phyloP scores from a whole-genome alignment of 345 rosid species.

The Eucalyptus caleyi region DNA sequence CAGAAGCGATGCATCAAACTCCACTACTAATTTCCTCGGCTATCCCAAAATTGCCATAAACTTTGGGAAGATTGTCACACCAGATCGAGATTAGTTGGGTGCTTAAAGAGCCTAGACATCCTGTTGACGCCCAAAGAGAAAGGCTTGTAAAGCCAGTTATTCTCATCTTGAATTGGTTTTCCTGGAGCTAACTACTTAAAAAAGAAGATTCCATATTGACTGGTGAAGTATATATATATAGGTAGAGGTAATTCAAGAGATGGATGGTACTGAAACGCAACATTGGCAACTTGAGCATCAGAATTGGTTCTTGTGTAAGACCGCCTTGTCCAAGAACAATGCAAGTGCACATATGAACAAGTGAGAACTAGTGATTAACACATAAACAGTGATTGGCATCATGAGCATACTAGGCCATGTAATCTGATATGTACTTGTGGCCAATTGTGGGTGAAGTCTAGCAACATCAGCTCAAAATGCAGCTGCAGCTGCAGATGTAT shows the following conservation, averaged over 20 bases:
- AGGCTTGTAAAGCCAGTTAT: background rate
- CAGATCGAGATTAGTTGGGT: background rate
- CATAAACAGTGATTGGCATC: background rate
- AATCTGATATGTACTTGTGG: background rate
- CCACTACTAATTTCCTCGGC: background rate
- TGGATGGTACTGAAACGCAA: background rate
- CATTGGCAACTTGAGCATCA: background rate
- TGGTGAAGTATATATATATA: background rate
- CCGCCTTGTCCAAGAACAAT: background rate
- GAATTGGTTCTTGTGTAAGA: background rate
- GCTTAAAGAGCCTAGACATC: background rate
- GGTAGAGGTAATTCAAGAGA: background rate
- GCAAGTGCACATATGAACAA: background rate
- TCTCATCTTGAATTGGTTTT: background rate
- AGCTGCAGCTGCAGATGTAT: background rate
- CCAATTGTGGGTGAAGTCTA: background rate
- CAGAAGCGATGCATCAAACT: background rate
- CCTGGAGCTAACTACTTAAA: background rate
- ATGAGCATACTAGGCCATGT: background rate
- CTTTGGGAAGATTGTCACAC: background rate
- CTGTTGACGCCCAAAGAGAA: background rate
- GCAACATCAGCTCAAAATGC: background rate
- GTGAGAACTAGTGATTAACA: background rate
- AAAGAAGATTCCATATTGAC: background rate
- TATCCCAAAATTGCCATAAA: background rate